Conservation (phyloP, 2,329 filamentous ascomycete species). For the Phialophora chinensis region DNA sequence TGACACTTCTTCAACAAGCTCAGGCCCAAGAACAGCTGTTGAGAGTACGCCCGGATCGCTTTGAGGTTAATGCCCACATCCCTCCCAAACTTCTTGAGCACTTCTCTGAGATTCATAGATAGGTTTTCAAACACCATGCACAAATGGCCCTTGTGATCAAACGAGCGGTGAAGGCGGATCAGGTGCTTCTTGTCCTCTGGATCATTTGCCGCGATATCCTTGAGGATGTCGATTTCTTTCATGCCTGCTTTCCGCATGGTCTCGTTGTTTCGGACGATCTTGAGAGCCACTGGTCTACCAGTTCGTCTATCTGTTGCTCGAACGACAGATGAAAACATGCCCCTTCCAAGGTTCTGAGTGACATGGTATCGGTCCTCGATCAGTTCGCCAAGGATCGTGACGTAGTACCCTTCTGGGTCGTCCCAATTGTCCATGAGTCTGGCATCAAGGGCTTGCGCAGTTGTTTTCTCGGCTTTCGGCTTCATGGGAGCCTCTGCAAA, state of each 20-base stretch:
- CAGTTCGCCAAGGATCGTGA: conserved; percentile 88
- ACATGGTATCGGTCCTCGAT: conserved; percentile 89
- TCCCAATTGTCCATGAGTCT: conserved; percentile 91
- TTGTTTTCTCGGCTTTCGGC: conserved; percentile 55
- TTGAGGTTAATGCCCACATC: conserved; percentile 89
- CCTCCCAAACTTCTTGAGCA: conserved; percentile 93
- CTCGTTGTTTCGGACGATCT: conserved; percentile 97
- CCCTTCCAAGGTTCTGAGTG: conserved; percentile 83
- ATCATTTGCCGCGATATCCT: conserved; percentile 84
- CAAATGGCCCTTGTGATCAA: conserved; percentile 92
- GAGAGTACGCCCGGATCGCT: conserved; percentile 85
- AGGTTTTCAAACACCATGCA: conserved; percentile 98
- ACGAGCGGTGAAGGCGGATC: conserved; percentile 82
- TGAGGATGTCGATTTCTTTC: conserved; percentile 91
- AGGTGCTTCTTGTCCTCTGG: conserved; percentile 89
- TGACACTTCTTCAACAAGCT: conserved; percentile 88
- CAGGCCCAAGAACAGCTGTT: conserved; percentile 91
- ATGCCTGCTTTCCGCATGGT: conserved; percentile 87
- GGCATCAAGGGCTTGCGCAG: conserved; percentile 65
- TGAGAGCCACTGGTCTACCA: conserved; percentile 85
- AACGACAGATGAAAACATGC: conserved; percentile 97
- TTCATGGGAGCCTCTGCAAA: conserved; percentile 72
- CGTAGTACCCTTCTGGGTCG: conserved; percentile 95
- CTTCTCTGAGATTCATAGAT: conserved; percentile 87
- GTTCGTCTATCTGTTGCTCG: conserved; percentile 79